Base-by-base conservation (phyloP, 257 asterid genomes). In the Solanum neorickii region DNA sequence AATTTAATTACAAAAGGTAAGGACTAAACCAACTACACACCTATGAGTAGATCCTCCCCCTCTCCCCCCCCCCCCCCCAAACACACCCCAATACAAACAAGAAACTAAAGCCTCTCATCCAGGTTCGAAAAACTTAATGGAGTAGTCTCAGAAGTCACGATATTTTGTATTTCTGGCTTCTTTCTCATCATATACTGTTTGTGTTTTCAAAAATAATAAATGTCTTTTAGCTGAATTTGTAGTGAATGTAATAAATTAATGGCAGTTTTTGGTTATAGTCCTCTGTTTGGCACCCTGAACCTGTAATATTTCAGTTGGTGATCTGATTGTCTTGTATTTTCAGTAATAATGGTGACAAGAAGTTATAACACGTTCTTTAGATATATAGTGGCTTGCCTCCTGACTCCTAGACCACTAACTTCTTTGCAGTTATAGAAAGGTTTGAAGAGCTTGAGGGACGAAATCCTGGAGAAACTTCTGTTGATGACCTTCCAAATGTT, bases 371-470 rank as follows among this genome's bases (percentile, higher is more conserved):
- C 1, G 15, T 25, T 77, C 65, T 46, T 77, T 27, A 13, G 39
- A 77, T 77, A 77, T 15, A 8, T 25, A 27, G 84, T 84, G 83
- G 21, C 83, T 69, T 89, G 77, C 82, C 66, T 33, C 60, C 29
- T 23, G 70, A 69, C 75, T 42, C 82, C 70, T 37, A 18, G 83
- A 49, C 68, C 27, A 72, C 37, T 0, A 70, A 44, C 84, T 86
- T 87, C 82, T 20, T 86, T 86, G 84, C 93, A 97, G 99, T 97
- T 82, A 84, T 97, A 69, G 99, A 97, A 91, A 95, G 91, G 91
- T 94, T 93, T 91, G 99, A 97, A 92, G 98, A 93, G 89, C 91
- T 80, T 85, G 95, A 94, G 89, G 93, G 93, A 69, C 93, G 94
- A 85, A 88, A 68, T 82, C 94, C 98, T 87, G 98, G 98, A 86